Evolutionary conservation across 2,329 filamentous ascomycete species (phyloP).

Genomic region (Metarhizium sp.): DNA sequence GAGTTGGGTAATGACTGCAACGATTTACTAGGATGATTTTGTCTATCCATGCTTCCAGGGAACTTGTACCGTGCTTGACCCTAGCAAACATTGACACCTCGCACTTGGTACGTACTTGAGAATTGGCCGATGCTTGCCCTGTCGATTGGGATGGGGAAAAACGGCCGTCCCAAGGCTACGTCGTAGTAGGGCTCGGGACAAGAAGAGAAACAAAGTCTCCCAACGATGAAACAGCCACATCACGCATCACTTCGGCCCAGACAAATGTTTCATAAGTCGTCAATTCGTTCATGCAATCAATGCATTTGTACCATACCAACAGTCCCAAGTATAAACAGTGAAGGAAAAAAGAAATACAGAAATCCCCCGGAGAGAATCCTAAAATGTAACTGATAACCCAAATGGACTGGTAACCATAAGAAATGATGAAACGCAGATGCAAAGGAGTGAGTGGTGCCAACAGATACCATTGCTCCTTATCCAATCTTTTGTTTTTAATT

Average conservation of each 20-base stretch:
- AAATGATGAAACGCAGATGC: conserved; percentile 4
- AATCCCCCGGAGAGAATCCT: conserved; percentile 8
- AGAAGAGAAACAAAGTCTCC: too few relatives aligned
- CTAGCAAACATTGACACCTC: too few relatives aligned
- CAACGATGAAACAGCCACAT: not conserved
- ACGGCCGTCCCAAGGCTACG: too few relatives aligned
- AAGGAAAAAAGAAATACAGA: conserved; percentile 9
- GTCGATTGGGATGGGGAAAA: too few relatives aligned
- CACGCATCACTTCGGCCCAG: not conserved
- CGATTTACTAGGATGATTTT: too few relatives aligned
- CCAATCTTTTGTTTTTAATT: not conserved
- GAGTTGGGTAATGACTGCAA: too few relatives aligned
- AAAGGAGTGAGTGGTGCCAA: conserved; percentile 1
- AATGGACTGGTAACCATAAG: conserved; percentile 3
- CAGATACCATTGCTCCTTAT: not conserved
- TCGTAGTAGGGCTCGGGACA: too few relatives aligned
- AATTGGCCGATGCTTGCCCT: too few relatives aligned
- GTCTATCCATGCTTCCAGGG: too few relatives aligned
- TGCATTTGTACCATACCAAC: conserved; percentile 21
- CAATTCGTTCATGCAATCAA: conserved; percentile 25
- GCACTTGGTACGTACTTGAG: too few relatives aligned
- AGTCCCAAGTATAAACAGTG: conserved; percentile 15
- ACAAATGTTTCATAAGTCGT: conserved; percentile 18
- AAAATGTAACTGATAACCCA: not conserved
- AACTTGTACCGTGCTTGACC: too few relatives aligned